Evolutionary conservation across 805 yeast genomes (phyloP).

Genomic region (Nadsonia fulvescens): DNA sequence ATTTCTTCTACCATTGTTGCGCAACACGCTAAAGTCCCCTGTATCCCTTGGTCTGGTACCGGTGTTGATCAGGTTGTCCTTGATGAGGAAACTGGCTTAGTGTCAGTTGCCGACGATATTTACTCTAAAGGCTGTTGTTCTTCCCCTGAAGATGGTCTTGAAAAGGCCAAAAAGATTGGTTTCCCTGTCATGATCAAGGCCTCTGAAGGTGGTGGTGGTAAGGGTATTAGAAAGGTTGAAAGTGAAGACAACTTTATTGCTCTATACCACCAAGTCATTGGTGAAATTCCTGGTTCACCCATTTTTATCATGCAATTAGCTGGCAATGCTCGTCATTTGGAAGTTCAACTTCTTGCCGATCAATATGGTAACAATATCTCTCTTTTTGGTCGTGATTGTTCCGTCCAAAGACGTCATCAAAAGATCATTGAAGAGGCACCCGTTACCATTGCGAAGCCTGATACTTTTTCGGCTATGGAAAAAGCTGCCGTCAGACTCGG

Average conservation of each 20-base stretch:
- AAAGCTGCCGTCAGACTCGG: slow-evolving; percentile 95
- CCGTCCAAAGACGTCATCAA: slow-evolving; percentile 98
- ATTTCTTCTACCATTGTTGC: slow-evolving; percentile 97
- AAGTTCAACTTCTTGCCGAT: slow-evolving; percentile 93
- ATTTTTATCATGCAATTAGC: slow-evolving; percentile 95
- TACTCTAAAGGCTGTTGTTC: slow-evolving; percentile 80
- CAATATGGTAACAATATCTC: slow-evolving; percentile 97
- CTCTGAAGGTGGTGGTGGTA: slow-evolving; percentile 99
- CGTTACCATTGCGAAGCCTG: slow-evolving; percentile 77
- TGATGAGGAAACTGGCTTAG: slow-evolving; percentile 56
- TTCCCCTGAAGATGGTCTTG: slow-evolving; percentile 76
- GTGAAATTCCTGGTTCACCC: slow-evolving; percentile 98
- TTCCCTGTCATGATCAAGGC: slow-evolving; percentile 99
- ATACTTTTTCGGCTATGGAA: slow-evolving; percentile 84
- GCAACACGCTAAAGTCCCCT: slow-evolving; percentile 94
- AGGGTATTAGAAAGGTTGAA: slow-evolving; percentile 95
- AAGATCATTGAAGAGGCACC: slow-evolving; percentile 99
- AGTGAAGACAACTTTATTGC: slow-evolving; percentile 58
- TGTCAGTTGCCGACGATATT: slow-evolving; percentile 70
- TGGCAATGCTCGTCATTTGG: slow-evolving; percentile 94
- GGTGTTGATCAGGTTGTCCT: slow-evolving; percentile 73
- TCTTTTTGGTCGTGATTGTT: slow-evolving; percentile 95
- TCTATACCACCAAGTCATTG: slow-evolving; percentile 82
- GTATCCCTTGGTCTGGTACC: slow-evolving; percentile 99
- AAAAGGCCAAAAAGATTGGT: slow-evolving; percentile 72